A percentile compares a stretch with the other conserved stretches of the same genome.
Conservation (phyloP, 345 rosid genomes). For the Gossypioides kirkii region DNA sequence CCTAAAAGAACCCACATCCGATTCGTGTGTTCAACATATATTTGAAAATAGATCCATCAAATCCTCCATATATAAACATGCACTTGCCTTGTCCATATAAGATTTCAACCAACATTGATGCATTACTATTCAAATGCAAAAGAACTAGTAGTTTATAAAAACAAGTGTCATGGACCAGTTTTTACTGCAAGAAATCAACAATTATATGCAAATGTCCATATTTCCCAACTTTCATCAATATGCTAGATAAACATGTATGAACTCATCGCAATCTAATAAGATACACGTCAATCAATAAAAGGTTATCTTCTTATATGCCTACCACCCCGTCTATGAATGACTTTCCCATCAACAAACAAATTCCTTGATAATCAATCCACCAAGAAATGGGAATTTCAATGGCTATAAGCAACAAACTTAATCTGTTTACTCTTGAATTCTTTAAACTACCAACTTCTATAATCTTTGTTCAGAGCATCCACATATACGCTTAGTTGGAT, state of each 20-base stretch:
- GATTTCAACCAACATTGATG: no score
- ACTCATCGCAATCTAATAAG: not conserved
- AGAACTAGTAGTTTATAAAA: no score
- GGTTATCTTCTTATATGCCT: not conserved
- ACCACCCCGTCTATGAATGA: constrained; percentile 44
- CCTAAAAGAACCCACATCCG: no score
- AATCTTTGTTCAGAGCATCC: constrained; percentile 96
- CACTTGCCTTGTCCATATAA: not conserved
- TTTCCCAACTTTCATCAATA: not conserved
- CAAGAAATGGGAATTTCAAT: not conserved
- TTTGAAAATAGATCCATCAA: no score
- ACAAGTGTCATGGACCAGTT: not conserved
- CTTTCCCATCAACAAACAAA: constrained; percentile 77
- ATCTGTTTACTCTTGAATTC: not conserved
- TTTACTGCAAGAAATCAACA: not conserved
- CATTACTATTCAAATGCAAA: no score
- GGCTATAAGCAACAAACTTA: not conserved
- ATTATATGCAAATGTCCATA: not conserved
- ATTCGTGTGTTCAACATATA: no score
- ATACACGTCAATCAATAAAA: not conserved
- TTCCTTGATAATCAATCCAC: constrained; percentile 49
- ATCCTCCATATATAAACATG: no score
- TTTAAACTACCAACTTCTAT: constrained; percentile 60
- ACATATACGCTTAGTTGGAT: no score
- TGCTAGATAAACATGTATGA: not conserved